Conservation (phyloP, 805 yeast genomes). For the Saccharomycopsis malanga region DNA sequence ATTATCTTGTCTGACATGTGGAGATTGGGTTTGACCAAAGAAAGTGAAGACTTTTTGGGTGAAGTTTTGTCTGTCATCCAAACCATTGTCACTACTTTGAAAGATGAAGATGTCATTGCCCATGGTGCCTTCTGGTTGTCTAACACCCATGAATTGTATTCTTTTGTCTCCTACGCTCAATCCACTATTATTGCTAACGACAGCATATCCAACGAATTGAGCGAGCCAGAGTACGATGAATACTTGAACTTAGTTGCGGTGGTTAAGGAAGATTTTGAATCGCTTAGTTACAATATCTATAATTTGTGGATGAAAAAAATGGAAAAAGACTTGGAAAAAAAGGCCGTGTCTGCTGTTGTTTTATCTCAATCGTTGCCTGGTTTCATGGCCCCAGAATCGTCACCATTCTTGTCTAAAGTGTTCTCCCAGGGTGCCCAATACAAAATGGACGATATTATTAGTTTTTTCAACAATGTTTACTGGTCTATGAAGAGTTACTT, state of each 20-base stretch:
- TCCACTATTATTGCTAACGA: slow-evolving; percentile 84
- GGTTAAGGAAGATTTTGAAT: slow-evolving; percentile 90
- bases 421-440: slow-evolving; percentile 65
- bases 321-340: slow-evolving; percentile 83
- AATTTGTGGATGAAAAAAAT: slow-evolving; percentile 96
- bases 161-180: slow-evolving; percentile 92
- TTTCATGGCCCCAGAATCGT: slow-evolving; percentile 76
- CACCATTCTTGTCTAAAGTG: slow-evolving; percentile 76
- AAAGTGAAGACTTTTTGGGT: slow-evolving; percentile 85
- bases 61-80: slow-evolving; percentile 84
- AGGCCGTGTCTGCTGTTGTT: slow-evolving; percentile 91
- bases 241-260: slow-evolving; percentile 83
- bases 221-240: slow-evolving; percentile 82
- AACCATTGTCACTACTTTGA: slow-evolving; percentile 66
- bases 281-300: slow-evolving; percentile 86
- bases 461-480: slow-evolving; percentile 81
- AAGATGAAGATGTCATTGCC: slow-evolving; percentile 80
- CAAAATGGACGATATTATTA: slow-evolving; percentile 91
- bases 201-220: slow-evolving; percentile 72
- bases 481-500: slow-evolving; percentile 91
- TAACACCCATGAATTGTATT: slow-evolving; percentile 89
- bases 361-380: slow-evolving; percentile 95
- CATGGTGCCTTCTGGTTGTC: slow-evolving; percentile 98
- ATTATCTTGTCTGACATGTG: slow-evolving; percentile 94
- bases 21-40: slow-evolving; percentile 90